A percentile compares a stretch with the other conserved stretches of the same genome.
Evolutionary conservation across 1,284 basidiomycete species (phyloP).

Genomic region (Leccinum glutinopallens): DNA sequence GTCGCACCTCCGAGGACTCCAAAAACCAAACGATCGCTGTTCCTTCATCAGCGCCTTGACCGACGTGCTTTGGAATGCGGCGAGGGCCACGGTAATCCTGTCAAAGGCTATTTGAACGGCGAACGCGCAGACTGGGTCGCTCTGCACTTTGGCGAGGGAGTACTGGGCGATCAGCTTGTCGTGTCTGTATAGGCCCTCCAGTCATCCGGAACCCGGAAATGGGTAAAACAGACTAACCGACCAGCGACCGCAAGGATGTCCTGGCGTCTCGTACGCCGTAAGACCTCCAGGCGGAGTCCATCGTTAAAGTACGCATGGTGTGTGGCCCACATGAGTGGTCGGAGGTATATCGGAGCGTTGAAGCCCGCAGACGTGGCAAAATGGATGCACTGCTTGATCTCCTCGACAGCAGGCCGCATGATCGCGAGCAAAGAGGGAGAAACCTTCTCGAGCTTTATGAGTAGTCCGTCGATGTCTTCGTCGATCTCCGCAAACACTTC

Average conservation of each 20-base stretch:
- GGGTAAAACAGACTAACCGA: slow-evolving; percentile 48
- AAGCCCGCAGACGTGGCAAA: slow-evolving; percentile 67
- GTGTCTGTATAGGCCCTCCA: slow-evolving; percentile 51
- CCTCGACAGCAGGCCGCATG: slow-evolving; percentile 54
- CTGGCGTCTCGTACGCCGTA: slow-evolving; percentile 62
- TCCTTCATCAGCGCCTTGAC: slow-evolving; percentile 74
- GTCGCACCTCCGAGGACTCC: slow-evolving; percentile 85
- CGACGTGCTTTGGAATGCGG: slow-evolving; percentile 70
- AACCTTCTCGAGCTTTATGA: slow-evolving; percentile 60
- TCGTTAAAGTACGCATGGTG: slow-evolving; percentile 69
- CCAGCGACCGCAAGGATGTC: slow-evolving; percentile 84
- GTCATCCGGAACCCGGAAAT: neutral
- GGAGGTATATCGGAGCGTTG: slow-evolving; percentile 61
- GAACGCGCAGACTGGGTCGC: slow-evolving; percentile 63
- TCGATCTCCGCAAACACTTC: slow-evolving; percentile 68
- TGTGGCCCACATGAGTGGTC: slow-evolving; percentile 70
- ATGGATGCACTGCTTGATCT: slow-evolving; percentile 67
- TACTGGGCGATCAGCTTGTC: slow-evolving; percentile 71
- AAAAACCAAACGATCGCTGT: slow-evolving; percentile 81
- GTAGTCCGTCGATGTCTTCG: slow-evolving; percentile 59
- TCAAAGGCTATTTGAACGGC: slow-evolving; percentile 81
- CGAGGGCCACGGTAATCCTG: slow-evolving; percentile 74
- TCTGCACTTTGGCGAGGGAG: slow-evolving; percentile 55
- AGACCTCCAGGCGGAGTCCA: slow-evolving; percentile 77
- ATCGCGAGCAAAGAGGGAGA: slow-evolving; percentile 53